phyloP scores from a whole-genome alignment of 2,329 filamentous ascomycete species.

The Fusarium equiseti region DNA sequence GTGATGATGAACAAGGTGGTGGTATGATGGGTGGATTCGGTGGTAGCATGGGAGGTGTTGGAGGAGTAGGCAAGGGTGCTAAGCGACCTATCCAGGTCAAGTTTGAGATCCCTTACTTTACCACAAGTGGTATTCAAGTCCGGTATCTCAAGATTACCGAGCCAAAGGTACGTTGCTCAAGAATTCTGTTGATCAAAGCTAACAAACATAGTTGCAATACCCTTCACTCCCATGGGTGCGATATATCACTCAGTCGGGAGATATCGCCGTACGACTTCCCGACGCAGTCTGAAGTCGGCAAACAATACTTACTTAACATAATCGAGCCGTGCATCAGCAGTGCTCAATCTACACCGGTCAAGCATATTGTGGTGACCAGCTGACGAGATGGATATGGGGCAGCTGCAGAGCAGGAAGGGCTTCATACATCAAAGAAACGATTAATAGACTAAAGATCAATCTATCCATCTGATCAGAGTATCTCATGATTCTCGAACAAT shows the following conservation, averaged over 20 bases:
- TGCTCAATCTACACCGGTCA: conserved; percentile 11
- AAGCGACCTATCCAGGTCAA: conserved; percentile 99
- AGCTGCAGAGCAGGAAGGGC: conserved; percentile 35
- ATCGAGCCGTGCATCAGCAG: conserved; percentile 22
- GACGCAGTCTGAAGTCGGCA: conserved; percentile 75
- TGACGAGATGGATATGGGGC: conserved; percentile 31
- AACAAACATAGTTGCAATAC: conserved; percentile 83
- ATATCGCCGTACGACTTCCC: conserved; percentile 95
- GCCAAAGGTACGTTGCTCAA: conserved; percentile 81
- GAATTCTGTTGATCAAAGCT: neutral
- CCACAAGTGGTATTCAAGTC: conserved; percentile 98
- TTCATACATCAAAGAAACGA: conserved; percentile 43
- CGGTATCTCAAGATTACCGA: conserved; percentile 99
- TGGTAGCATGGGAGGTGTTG: conserved; percentile 93
- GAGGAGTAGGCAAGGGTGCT: conserved; percentile 79
- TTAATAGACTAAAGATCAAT: conserved; percentile 46
- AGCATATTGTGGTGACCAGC: conserved; percentile 7
- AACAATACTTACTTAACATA: conserved; percentile 34
- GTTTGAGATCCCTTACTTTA: conserved; percentile 99
- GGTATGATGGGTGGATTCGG: conserved; percentile 98
- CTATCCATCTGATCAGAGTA: conserved; percentile 4
- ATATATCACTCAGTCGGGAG: conserved; percentile 98
- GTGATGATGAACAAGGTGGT: conserved; percentile 93
- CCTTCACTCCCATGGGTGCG: conserved; percentile 96
- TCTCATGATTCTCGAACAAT: conserved; percentile 43